Base-by-base conservation (phyloP, 768 basidiomycete genomes). In the Kwoniella dejecticola region DNA sequence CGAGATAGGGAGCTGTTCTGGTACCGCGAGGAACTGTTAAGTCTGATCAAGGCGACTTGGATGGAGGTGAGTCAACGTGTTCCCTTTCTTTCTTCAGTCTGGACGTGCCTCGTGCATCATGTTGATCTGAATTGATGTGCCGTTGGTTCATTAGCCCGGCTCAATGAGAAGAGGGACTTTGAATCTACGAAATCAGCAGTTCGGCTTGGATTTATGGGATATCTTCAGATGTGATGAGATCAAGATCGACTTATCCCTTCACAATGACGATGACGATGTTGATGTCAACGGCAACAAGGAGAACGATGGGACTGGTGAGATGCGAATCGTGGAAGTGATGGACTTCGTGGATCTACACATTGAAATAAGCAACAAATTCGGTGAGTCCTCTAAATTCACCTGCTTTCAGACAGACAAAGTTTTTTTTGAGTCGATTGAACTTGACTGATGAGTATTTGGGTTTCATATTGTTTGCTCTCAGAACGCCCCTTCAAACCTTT, bases 1-100 rank as follows among this genome's bases (percentile, higher is more conserved):
- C 72, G 82, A 10, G 88, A 91, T 74, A 83, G 86, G 38, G 89
- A 92, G 73, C 75, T 94, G 15, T 99, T 98, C 81, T 99, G 96
- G 96, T 95, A 96, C 76, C 83, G 94, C 33, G 94, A 99, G 77
- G 86, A 88, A 64, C 80, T 99, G 10, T 84, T 98, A 70, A 85
- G 85, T 46, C 79, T 81, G 50, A 75, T 97, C 13, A 81, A 80
- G 12, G 88, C 88, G 10, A 82, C 81, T 17, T 99, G 96, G 96
- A 84, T 84, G 72, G 96, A 98, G 85, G 94, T 91, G 61, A 60
- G 84, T 38, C 17, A 11, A 2, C 23, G 21, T 23, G 15, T 33
- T 52, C 12, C 42, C 6, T 27, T 50, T 15, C 49, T 50, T 15
- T n/a, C n/a, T n/a, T n/a, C n/a, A n/a, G n/a, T n/a, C n/a, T n/a